phyloP scores from a whole-genome alignment of 176 grass and related monocot species.

The Raddia guianensis region DNA sequence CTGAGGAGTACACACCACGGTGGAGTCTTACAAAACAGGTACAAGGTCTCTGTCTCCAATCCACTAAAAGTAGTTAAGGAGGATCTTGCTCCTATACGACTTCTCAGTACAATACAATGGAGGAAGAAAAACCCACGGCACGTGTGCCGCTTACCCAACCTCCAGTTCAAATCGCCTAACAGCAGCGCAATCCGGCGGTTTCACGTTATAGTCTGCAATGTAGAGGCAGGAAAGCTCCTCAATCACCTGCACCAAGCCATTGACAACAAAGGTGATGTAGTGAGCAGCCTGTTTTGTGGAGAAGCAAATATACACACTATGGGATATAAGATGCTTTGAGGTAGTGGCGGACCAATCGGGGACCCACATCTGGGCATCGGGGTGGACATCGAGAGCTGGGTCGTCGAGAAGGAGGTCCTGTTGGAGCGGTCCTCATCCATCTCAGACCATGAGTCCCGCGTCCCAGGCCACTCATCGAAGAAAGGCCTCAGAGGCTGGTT shows the following conservation, averaged over 20 bases:
- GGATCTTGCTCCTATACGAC: conserved; percentile 34
- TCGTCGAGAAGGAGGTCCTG: conserved; percentile 79
- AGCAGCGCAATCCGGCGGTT: background rate
- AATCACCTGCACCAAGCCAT: conserved; percentile 44
- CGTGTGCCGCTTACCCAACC: background rate
- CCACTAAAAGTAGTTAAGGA: background rate
- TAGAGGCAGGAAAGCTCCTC: background rate
- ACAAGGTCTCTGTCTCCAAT: background rate
- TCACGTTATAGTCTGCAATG: background rate
- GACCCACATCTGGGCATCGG: conserved; percentile 73
- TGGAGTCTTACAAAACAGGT: conserved; percentile 18
- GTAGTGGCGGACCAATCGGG: background rate
- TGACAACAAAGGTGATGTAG: background rate
- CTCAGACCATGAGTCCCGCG: conserved; percentile 81
- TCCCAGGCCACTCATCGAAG: conserved; percentile 93
- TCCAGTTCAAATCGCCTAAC: background rate
- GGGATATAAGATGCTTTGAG: background rate
- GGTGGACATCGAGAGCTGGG: conserved; percentile 94
- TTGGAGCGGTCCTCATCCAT: conserved; percentile 77
- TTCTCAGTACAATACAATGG: conserved; percentile 27
- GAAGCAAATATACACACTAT: background rate
- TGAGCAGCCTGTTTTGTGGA: background rate
- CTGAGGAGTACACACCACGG: conserved; percentile 36
- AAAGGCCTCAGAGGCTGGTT: conserved; percentile 91
- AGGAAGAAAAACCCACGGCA: background rate